phyloP scores from a whole-genome alignment of 2,329 filamentous ascomycete species.

The Phialocephala sp. region DNA sequence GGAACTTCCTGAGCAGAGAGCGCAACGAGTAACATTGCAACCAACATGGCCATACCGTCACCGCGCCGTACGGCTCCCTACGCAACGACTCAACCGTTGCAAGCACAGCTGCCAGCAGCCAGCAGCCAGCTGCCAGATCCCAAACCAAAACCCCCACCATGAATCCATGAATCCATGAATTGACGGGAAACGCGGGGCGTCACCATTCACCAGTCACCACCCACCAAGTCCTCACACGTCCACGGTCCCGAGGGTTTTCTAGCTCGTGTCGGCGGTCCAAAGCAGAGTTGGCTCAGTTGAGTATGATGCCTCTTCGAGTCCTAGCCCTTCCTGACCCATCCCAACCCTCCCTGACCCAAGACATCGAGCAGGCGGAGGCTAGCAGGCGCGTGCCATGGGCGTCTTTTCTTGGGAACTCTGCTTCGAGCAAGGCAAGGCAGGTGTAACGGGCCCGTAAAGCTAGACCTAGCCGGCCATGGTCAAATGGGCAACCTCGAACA shows the following conservation, averaged over 20 bases:
- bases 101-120: not conserved
- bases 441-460: not conserved
- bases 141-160: not conserved
- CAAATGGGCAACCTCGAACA: not conserved
- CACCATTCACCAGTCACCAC: not conserved
- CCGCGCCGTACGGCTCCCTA: not conserved
- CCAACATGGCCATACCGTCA: not conserved
- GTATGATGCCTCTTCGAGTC: not conserved
- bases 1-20: not conserved
- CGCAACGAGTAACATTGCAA: not conserved
- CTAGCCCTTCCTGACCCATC: not conserved
- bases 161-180: no score
- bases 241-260: not conserved
- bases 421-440: slow-evolving; percentile 1
- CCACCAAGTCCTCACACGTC: not conserved
- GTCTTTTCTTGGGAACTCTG: not conserved
- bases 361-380: not conserved
- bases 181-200: not conserved
- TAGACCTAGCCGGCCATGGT: not conserved
- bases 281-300: not conserved
- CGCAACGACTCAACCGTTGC: not conserved
- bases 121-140: not conserved
- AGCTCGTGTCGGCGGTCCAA: slow-evolving; percentile 7
- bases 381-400: not conserved
- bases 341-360: not conserved